Evolutionary conservation across 129 eudicot species (phyloP).

Genomic region (Apium graveolens): DNA sequence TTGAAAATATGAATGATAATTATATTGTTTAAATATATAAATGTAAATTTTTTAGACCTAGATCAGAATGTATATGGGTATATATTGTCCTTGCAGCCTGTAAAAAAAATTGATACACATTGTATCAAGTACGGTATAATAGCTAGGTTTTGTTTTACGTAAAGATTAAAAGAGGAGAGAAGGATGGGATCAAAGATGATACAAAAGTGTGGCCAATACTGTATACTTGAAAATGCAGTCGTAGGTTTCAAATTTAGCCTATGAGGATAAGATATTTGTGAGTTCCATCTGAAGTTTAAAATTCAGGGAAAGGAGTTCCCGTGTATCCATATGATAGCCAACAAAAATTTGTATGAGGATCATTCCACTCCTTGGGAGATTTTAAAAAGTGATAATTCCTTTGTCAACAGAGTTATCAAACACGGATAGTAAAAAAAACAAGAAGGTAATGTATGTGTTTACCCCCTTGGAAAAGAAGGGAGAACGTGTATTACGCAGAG

Average conservation of each 20-base stretch:
- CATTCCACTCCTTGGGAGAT: background rate
- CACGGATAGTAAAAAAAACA: background rate
- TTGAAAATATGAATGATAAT: too few relatives aligned
- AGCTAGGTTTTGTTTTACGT: too few relatives aligned
- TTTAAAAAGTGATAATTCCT: background rate
- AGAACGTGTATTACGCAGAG: background rate
- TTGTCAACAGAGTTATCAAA: background rate
- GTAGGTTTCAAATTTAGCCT: background rate
- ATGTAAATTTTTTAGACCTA: too few relatives aligned
- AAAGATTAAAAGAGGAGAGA: too few relatives aligned
- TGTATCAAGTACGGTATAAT: too few relatives aligned
- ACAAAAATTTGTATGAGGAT: background rate
- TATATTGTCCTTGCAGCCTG: too few relatives aligned
- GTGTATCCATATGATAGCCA: background rate
- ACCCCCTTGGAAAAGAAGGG: background rate
- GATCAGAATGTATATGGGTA: too few relatives aligned
- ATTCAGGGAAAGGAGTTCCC: background rate
- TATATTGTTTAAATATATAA: too few relatives aligned
- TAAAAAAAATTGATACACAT: too few relatives aligned
- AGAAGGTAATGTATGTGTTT: background rate
- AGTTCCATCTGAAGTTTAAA: background rate
- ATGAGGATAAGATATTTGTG: background rate
- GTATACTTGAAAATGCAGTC: too few relatives aligned
- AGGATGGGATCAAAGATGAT: too few relatives aligned
- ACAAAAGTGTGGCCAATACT: too few relatives aligned